Evolutionary conservation across 2,329 filamentous ascomycete genomes (phyloP).

Genomic region (Beauveria rudraprayagi): DNA sequence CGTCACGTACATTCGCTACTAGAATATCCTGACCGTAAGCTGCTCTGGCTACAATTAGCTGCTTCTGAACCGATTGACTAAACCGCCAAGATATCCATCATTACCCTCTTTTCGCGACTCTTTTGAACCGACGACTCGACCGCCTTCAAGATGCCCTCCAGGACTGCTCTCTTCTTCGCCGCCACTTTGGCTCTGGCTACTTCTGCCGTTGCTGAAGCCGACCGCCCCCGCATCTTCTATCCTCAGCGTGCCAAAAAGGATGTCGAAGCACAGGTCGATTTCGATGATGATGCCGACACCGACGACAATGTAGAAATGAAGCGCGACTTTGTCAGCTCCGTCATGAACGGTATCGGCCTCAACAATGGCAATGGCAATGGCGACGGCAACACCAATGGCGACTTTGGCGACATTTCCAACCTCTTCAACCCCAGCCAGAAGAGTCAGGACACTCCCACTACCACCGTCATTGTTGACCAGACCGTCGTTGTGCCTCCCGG

Average conservation of each 20-base stretch:
- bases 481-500: slow-evolving; percentile 2
- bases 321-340: slow-evolving; percentile 2
- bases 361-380: background rate
- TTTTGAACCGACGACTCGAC: background rate
- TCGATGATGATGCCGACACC: slow-evolving; percentile 11
- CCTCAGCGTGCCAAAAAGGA: slow-evolving; percentile 48
- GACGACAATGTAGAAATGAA: slow-evolving; percentile 9
- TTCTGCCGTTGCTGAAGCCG: slow-evolving; percentile 35
- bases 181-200: slow-evolving; percentile 42
- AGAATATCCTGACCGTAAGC: slow-evolving; percentile 7
- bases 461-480: slow-evolving; percentile 16
- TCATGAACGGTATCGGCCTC: background rate
- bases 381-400: background rate
- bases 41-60: background rate
- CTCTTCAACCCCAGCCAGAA: slow-evolving; percentile 12
- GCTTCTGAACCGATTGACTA: background rate
- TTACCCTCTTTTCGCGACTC: background rate
- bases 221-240: slow-evolving; percentile 48
- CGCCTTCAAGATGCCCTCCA: slow-evolving; percentile 7
- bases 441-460: slow-evolving; percentile 18
- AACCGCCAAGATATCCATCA: background rate
- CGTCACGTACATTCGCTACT: slow-evolving; percentile 12
- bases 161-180: slow-evolving; percentile 24
- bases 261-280: slow-evolving; percentile 17
- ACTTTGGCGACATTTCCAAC: slow-evolving; percentile 2